Base-by-base conservation (phyloP, 306 rosid genomes). In the Trifolium dubium region DNA sequence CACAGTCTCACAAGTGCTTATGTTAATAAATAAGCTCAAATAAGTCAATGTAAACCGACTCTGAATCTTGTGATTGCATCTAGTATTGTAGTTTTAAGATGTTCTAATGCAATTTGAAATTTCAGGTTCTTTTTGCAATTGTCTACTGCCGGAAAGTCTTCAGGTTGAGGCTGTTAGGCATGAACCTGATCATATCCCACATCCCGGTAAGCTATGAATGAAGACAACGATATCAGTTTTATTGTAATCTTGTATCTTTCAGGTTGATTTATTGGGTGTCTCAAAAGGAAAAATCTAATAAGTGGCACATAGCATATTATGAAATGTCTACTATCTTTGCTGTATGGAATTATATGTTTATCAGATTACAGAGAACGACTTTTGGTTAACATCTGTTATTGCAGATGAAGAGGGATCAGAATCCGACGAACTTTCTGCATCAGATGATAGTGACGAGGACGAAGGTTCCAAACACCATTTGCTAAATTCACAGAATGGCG, bases 51-150 rank as follows among this genome's bases (percentile, higher is more conserved):
- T 19, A 49, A 49, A 49, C 55, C n/a, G 23, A 15, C 55, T 15
- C 4, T 18, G 3, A 53, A 78, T 46, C 69, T 31, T 32, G 35
- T 69, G 32, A 74, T 58, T 72, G 34, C 11, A 35, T 61, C 19
- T 56, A 68, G 60, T 50, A 31, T 72, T 59, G 39, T 75, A 72
- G 59, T 69, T 64, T 63, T 80, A 62, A 74, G 76, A 80, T 89
- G 79, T 86, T 60, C 71, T 6, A 10, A 35, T 54, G 18, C 65
- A 35, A 28, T 83, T 84, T 86, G 73, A 76, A 79, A 67, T 88
- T 83, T 83, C 99, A 92, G 99, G 97, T 81, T 90, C 99, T 51
- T 88, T 86, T 82, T 95, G 99, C 83, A 92, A 88, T 76, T 95
- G 99, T 88, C 92, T 95, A 88, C 88, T 92, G 53, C 99, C 99